Percentiles rank a stretch among this genome's conserved stretches.
These are phyloP conservation scores for Trichoderma reesei DNA, from an alignment of 495 filamentous ascomycete genomes.

Conservation along the genomic window DNA sequence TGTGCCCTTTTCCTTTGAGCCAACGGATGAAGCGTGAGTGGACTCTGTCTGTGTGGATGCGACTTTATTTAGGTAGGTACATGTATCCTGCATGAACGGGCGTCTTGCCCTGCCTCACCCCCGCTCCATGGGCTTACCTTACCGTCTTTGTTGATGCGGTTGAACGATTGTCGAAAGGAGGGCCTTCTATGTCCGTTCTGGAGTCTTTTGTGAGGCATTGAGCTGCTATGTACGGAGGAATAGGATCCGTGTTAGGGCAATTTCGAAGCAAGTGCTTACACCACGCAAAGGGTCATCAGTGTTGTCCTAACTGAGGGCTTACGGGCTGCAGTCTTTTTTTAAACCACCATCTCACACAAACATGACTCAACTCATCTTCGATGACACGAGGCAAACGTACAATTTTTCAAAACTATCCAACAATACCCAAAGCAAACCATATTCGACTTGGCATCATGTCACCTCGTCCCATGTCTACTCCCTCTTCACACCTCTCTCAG, in stretches of 20 bases:
- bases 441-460: not conserved
- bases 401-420: not conserved
- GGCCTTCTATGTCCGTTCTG: not conserved
- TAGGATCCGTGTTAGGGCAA: not conserved
- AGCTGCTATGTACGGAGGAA: not conserved
- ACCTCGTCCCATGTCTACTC: not conserved
- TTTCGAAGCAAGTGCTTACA: not conserved
- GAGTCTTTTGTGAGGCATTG: not conserved
- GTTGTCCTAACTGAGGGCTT: too few species aligned
- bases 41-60: not conserved
- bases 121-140: too few species aligned
- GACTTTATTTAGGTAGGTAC: too few species aligned
- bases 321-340: not conserved
- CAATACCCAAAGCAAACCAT: not conserved
- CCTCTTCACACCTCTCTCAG: slow-evolving; percentile 49
- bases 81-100: not conserved
- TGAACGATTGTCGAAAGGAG: not conserved
- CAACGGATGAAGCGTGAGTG: too few species aligned
- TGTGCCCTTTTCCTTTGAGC: too few species aligned
- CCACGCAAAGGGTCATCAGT: too few species aligned
- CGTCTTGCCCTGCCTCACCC: not conserved
- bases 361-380: too few species aligned
- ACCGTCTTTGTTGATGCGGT: not conserved
- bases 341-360: not conserved
- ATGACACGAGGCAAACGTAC: not conserved